Evolutionary conservation across 768 basidiomycete genomes (phyloP).

Genomic region (Mycena polygramma): DNA sequence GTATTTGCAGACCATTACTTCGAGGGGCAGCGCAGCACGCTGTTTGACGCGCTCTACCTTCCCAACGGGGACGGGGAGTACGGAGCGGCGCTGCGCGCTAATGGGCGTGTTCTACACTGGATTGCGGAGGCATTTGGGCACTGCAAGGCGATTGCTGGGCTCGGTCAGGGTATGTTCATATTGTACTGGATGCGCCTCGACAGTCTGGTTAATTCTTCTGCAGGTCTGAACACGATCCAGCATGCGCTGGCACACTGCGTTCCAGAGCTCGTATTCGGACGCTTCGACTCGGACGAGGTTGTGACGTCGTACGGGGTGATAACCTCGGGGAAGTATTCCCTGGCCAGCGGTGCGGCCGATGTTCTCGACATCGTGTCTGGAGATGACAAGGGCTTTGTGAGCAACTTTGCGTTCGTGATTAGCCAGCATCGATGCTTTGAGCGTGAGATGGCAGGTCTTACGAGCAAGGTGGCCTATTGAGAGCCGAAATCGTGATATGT

Average conservation of each 20-base stretch:
- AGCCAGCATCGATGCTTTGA: constrained; percentile 77
- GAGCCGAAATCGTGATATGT: not conserved
- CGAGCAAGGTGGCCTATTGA: constrained; percentile 59
- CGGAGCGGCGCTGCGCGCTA: constrained; percentile 66
- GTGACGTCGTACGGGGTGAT: constrained; percentile 73
- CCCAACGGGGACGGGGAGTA: constrained; percentile 73
- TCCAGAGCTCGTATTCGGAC: constrained; percentile 52
- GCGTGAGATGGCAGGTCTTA: constrained; percentile 71
- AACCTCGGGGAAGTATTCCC: constrained; percentile 66
- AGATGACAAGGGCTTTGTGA: constrained; percentile 63
- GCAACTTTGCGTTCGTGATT: constrained; percentile 71
- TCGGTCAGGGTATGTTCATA: constrained; percentile 68
- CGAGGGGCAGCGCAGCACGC: constrained; percentile 83
- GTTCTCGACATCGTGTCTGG: constrained; percentile 56
- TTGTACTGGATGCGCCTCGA: too few relatives aligned
- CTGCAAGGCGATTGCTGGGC: constrained; percentile 84
- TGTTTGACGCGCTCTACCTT: constrained; percentile 87
- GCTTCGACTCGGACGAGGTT: constrained; percentile 53
- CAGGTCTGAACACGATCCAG: not conserved
- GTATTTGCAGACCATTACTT: constrained; percentile 76
- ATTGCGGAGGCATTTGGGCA: constrained; percentile 89
- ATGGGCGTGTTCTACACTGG: constrained; percentile 85
- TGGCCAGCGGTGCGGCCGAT: constrained; percentile 54
- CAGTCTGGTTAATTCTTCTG: too few relatives aligned
- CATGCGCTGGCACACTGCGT: not conserved